Conservation (phyloP, 2,329 filamentous ascomycete genomes). For the Monosporascus sp. region DNA sequence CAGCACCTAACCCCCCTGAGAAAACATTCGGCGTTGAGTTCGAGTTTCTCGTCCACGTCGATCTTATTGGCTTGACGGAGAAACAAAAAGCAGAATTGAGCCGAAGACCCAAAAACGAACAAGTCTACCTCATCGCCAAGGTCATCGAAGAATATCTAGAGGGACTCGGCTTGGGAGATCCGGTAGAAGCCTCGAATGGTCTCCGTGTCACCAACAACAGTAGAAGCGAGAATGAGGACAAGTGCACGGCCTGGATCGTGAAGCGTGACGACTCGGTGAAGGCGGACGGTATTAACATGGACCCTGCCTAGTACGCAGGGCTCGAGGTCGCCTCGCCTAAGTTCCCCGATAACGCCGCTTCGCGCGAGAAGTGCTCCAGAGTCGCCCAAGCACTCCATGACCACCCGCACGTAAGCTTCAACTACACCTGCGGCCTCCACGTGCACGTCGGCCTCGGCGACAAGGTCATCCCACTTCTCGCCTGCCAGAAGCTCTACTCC, state of each 20-base stretch:
- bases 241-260: not conserved
- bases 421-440: not conserved
- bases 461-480: not conserved
- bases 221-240: not conserved
- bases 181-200: not conserved
- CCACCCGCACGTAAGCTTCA: not conserved
- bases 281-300: not conserved
- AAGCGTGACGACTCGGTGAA: not conserved
- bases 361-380: not conserved
- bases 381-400: not conserved
- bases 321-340: not conserved
- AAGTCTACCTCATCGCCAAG: not conserved
- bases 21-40: not conserved
- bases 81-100: not conserved
- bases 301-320: not conserved
- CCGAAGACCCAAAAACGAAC: not conserved
- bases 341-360: not conserved
- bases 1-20: not conserved
- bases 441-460: not conserved
- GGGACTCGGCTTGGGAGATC: not conserved
- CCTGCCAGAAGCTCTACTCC: not conserved
- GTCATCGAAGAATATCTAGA: not conserved
- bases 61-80: not conserved
- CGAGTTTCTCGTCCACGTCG: not conserved
- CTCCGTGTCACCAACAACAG: not conserved